Percentiles rank a stretch among this genome's conserved stretches.
Evolutionary conservation across 495 filamentous ascomycete species (phyloP).

Genomic region (Mytilinidion resinicola): DNA sequence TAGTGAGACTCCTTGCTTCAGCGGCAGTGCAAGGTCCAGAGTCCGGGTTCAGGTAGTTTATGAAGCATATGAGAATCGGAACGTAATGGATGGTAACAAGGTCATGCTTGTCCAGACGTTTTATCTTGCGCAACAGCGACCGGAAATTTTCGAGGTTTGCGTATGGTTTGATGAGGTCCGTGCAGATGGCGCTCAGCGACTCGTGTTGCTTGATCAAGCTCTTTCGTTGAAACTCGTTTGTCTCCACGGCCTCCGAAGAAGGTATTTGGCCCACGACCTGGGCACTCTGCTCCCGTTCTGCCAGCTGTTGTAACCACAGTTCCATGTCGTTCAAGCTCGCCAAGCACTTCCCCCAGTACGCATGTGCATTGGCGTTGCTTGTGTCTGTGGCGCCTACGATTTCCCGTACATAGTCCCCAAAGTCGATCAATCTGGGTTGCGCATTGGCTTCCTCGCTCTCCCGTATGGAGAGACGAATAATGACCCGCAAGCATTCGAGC

Average conservation of each 20-base stretch:
- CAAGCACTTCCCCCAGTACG: slow-evolving; percentile 63
- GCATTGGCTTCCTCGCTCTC: slow-evolving; percentile 38
- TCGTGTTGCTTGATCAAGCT: slow-evolving; percentile 84
- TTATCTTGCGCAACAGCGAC: slow-evolving; percentile 56
- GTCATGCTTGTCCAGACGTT: slow-evolving; percentile 66
- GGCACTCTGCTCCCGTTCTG: slow-evolving; percentile 63
- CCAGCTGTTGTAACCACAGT: slow-evolving; percentile 61
- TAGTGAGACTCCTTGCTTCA: slow-evolving; percentile 63
- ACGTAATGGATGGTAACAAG: slow-evolving; percentile 68
- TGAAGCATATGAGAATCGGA: slow-evolving; percentile 51
- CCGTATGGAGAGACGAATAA: slow-evolving; percentile 54
- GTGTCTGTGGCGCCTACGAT: slow-evolving; percentile 11
- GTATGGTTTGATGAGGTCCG: slow-evolving; percentile 67
- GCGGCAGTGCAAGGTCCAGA: slow-evolving; percentile 40
- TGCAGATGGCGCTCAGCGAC: slow-evolving; percentile 67
- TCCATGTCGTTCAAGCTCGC: slow-evolving; percentile 66
- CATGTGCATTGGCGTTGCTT: slow-evolving; percentile 23
- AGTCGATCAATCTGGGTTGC: too few species aligned
- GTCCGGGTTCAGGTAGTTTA: slow-evolving; percentile 9
- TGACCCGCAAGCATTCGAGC: slow-evolving; percentile 73
- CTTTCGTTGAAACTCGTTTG: slow-evolving; percentile 61
- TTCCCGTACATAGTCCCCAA: neutral
- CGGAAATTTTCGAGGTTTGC: slow-evolving; percentile 66
- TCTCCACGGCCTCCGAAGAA: slow-evolving; percentile 57
- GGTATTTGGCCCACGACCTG: slow-evolving; percentile 58